phyloP scores from a whole-genome alignment of 2,329 filamentous ascomycete genomes.

The Epichloe hybrida region DNA sequence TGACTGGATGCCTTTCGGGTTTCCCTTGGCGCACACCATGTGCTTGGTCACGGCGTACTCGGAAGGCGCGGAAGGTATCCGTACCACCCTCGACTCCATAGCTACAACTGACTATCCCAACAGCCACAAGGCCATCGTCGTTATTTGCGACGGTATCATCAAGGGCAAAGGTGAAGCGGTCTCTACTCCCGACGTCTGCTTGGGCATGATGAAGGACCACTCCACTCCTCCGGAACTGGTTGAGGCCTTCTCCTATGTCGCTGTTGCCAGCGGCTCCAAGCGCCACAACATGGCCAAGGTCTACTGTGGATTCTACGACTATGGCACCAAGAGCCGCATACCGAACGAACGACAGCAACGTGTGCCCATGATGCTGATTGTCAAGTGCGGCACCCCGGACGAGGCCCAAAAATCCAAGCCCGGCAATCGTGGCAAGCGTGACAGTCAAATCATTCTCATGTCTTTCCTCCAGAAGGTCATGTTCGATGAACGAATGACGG shows the following conservation, averaged over 20 bases:
- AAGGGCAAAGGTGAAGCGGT: constrained; percentile 82
- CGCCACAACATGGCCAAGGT: constrained; percentile 99
- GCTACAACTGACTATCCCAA: constrained; percentile 98
- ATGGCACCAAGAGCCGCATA: constrained; percentile 67
- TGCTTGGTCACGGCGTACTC: constrained; percentile 96
- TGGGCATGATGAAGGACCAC: constrained; percentile 92
- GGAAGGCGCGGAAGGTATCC: constrained; percentile 82
- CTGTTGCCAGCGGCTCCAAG: constrained; percentile 88
- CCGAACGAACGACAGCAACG: constrained; percentile 82
- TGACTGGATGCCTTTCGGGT: constrained; percentile 96
- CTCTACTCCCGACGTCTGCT: constrained; percentile 78
- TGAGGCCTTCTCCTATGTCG: constrained; percentile 85
- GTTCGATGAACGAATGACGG: constrained; percentile 99
- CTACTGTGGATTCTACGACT: constrained; percentile 96
- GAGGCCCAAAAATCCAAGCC: constrained; percentile 74
- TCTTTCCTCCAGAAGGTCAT: constrained; percentile 99
- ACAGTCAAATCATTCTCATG: constrained; percentile 98
- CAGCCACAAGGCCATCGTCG: constrained; percentile 93
- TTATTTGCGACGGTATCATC: constrained; percentile 95
- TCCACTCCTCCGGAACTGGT: constrained; percentile 70
- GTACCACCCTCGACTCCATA: constrained; percentile 89
- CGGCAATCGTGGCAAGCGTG: constrained; percentile 94
- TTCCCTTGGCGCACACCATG: constrained; percentile 82
- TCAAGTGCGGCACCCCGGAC: constrained; percentile 89
- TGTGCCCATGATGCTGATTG: constrained; percentile 92